phyloP scores from a whole-genome alignment of 2,329 filamentous ascomycete genomes.

The Arthrocladium fulminans region DNA sequence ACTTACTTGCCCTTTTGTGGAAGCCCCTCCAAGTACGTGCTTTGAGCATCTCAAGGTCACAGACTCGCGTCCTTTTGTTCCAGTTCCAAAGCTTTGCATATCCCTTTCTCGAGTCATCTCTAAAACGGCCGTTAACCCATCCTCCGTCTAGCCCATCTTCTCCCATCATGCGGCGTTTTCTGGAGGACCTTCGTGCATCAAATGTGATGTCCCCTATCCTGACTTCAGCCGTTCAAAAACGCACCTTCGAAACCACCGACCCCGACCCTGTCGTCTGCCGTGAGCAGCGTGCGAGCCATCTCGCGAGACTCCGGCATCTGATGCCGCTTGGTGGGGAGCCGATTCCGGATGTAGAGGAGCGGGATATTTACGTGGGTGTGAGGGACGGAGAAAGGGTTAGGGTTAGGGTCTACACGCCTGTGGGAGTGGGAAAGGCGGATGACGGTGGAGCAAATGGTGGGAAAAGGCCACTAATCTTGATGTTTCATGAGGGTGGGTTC shows the following conservation, averaged over 20 bases:
- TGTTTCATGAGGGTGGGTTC: slow-evolving; percentile 7
- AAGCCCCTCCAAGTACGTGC: no score
- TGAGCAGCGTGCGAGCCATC: background rate
- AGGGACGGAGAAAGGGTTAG: background rate
- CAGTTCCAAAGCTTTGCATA: background rate
- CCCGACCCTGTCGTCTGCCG: background rate
- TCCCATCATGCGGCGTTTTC: background rate
- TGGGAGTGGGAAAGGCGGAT: background rate
- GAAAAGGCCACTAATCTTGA: slow-evolving; percentile 4
- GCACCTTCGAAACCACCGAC: background rate
- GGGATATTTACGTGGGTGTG: background rate
- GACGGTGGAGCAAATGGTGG: no score
- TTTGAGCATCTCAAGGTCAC: no score
- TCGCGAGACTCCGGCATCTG: background rate
- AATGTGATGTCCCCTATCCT: background rate
- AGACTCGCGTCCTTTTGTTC: no score
- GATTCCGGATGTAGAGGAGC: slow-evolving; percentile 1
- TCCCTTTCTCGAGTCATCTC: no score
- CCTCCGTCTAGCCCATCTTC: background rate
- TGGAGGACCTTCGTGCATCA: background rate
- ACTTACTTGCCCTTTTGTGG: no score
- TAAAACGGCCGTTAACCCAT: background rate
- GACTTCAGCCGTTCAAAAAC: background rate
- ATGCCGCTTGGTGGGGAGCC: slow-evolving; percentile 3
- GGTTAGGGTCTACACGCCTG: slow-evolving; percentile 1